These are phyloP conservation scores for Stagonosporopsis rhizophila DNA, from an alignment of 2,329 filamentous ascomycete species.

Conservation along the genomic window DNA sequence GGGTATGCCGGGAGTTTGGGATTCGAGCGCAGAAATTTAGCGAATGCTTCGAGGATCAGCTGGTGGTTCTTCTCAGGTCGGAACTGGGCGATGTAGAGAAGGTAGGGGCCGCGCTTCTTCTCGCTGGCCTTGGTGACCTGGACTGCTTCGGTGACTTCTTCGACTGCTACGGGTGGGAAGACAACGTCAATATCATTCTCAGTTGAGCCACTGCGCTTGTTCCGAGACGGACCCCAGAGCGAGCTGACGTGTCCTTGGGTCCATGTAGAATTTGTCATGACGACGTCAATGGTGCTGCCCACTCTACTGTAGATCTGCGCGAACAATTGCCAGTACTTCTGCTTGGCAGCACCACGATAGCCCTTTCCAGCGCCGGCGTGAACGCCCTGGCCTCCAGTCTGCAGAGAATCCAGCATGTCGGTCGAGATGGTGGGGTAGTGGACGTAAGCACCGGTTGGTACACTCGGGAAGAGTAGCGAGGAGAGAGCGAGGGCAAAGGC, in stretches of 20 bases:
- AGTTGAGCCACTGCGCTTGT: slow-evolving; percentile 55
- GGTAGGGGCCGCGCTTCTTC: slow-evolving; percentile 69
- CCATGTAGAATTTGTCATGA: slow-evolving; percentile 98
- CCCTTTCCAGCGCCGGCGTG: slow-evolving; percentile 85
- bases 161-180: slow-evolving; percentile 91
- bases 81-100: slow-evolving; percentile 97
- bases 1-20: slow-evolving; percentile 51
- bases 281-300: slow-evolving; percentile 84
- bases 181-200: slow-evolving; percentile 73
- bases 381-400: slow-evolving; percentile 67
- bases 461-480: slow-evolving; percentile 78
- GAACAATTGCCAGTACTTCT: slow-evolving; percentile 85
- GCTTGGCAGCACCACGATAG: slow-evolving; percentile 73
- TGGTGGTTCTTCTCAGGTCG: slow-evolving; percentile 96
- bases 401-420: slow-evolving; percentile 88
- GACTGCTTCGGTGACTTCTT: slow-evolving; percentile 78
- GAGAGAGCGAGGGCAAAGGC: slow-evolving; percentile 85
- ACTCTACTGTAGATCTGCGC: slow-evolving; percentile 82
- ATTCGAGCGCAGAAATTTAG: slow-evolving; percentile 66
- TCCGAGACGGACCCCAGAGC: slow-evolving; percentile 71
- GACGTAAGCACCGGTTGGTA: slow-evolving; percentile 91
- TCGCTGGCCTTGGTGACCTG: slow-evolving; percentile 74
- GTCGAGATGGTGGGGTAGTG: slow-evolving; percentile 99
- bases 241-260: slow-evolving; percentile 78
- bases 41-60: slow-evolving; percentile 84